A percentile compares a stretch with the other conserved stretches of the same genome.
Evolutionary conservation across 208 protist species (phyloP).

Genomic region (Wallacemonas sp.): DNA sequence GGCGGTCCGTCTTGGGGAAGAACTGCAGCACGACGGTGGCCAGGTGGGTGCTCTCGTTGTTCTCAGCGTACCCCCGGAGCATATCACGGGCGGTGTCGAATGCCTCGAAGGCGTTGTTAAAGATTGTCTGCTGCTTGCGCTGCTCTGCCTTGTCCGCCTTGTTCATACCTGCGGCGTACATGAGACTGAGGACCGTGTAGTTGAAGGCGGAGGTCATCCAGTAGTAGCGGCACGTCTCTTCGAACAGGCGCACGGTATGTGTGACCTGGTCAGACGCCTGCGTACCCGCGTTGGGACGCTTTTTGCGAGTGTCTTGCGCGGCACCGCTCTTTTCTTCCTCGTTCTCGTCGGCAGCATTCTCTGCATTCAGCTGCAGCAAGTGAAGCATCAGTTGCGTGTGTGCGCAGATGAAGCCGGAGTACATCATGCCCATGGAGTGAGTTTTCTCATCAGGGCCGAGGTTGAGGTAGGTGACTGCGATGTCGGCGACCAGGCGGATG

Average conservation of each 20-base stretch:
- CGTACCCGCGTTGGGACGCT: background rate
- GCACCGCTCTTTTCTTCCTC: background rate
- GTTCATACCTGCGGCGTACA: slow-evolving; percentile 2
- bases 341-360: background rate
- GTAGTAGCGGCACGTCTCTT: slow-evolving; percentile 15
- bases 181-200: slow-evolving; percentile 14
- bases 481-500: slow-evolving; percentile 15
- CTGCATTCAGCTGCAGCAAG: slow-evolving; percentile 7
- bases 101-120: slow-evolving; percentile 7
- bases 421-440: slow-evolving; percentile 9
- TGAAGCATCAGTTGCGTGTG: slow-evolving; percentile 18
- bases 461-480: slow-evolving; percentile 21
- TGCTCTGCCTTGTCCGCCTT: slow-evolving; percentile 10
- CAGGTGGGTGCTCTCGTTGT: background rate
- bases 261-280: background rate
- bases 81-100: slow-evolving; percentile 5
- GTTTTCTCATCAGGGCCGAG: slow-evolving; percentile 11
- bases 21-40: slow-evolving; percentile 1
- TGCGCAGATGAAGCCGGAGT: slow-evolving; percentile 7
- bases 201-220: slow-evolving; percentile 9
- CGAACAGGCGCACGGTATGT: slow-evolving; percentile 12
- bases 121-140: slow-evolving; percentile 2
- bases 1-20: background rate
- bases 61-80: slow-evolving; percentile 2
- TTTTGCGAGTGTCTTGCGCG: background rate